Evolutionary conservation across 345 rosid species (phyloP).

Genomic region (Cardamine chenopodiifolia): DNA sequence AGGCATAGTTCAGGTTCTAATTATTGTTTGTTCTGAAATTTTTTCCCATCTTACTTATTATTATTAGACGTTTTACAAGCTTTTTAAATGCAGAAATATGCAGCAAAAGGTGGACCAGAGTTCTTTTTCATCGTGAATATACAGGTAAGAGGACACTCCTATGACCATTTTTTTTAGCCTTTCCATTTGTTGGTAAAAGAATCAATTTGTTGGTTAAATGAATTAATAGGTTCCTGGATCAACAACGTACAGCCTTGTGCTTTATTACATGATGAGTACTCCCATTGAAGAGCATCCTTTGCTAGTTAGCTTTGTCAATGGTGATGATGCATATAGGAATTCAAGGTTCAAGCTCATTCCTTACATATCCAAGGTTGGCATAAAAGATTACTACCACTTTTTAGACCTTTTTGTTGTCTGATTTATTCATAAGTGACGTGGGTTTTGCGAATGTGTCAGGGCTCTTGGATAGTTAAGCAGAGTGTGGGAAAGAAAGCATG

Average conservation of each 20-base stretch:
- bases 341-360: constrained; percentile 98
- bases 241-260: constrained; percentile 79
- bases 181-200: not conserved
- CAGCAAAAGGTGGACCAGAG: constrained; percentile 84
- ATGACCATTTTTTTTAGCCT: not conserved
- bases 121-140: constrained; percentile 89
- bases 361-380: constrained; percentile 82
- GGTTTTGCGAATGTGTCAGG: constrained; percentile 52
- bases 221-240: constrained; percentile 81
- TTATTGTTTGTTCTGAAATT: constrained; percentile 8
- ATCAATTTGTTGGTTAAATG: constrained; percentile 25
- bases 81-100: constrained; percentile 72
- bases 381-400: not conserved
- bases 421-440: not conserved
- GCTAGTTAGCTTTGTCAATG: constrained; percentile 73
- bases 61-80: constrained; percentile 19
- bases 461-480: constrained; percentile 97
- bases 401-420: not conserved
- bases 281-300: constrained; percentile 79
- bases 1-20: constrained; percentile 76
- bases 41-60: constrained; percentile 4
- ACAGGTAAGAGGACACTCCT: constrained; percentile 54
- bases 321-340: constrained; percentile 86
- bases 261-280: constrained; percentile 86
- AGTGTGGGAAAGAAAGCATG: constrained; percentile 98